A percentile compares a stretch with the other conserved stretches of the same genome.
phyloP scores from a whole-genome alignment of 2,329 filamentous ascomycete species.

The Emmonsiellopsis sp. region DNA sequence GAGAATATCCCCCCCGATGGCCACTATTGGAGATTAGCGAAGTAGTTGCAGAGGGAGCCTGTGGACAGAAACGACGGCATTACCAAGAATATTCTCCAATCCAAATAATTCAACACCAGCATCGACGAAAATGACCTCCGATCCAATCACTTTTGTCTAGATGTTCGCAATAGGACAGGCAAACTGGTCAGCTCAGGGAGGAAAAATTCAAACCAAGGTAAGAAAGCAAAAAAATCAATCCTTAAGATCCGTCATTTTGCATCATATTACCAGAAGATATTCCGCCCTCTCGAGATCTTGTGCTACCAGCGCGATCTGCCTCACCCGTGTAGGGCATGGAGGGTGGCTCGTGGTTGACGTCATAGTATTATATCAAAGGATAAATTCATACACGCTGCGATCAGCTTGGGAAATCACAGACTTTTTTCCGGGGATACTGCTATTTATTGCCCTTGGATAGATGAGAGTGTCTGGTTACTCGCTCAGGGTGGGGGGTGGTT shows the following conservation, averaged over 20 bases:
- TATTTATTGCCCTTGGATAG: no score
- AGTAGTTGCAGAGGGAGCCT: background rate
- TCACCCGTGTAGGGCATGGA: constrained; percentile 13
- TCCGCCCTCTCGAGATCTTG: constrained; percentile 15
- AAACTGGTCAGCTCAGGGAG: background rate
- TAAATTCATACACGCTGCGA: no score
- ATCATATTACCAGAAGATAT: constrained; percentile 13
- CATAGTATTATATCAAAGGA: no score
- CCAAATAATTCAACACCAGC: constrained; percentile 31
- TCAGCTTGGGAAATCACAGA: no score
- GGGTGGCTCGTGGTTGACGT: no score
- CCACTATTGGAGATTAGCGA: constrained; percentile 19
- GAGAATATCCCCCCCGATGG: constrained; percentile 36
- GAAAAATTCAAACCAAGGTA: background rate
- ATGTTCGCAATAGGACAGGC: no score
- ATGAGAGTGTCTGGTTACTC: no score
- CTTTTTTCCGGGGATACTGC: no score
- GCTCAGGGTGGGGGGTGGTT: no score
- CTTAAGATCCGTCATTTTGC: background rate
- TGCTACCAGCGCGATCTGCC: constrained; percentile 19
- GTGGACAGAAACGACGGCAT: background rate
- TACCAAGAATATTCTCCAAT: constrained; percentile 32
- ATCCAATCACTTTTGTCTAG: constrained; percentile 26
- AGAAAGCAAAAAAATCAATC: no score
- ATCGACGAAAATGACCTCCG: constrained; percentile 33